Base-by-base conservation (phyloP, 2,329 filamentous ascomycete species). In the Hortaea werneckii region DNA sequence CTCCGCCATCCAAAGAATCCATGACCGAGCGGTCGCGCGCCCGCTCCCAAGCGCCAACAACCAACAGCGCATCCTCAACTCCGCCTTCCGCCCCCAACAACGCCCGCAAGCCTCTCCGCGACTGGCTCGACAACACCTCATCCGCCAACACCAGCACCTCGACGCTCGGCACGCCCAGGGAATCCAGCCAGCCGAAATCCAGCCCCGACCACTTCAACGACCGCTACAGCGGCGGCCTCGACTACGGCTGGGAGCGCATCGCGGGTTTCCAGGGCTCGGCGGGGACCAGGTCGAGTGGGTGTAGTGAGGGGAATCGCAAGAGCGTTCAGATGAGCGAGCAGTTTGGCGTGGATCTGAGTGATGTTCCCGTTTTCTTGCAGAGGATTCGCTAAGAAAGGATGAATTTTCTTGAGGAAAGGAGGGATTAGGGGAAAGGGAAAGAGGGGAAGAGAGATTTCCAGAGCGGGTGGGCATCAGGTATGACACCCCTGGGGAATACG, bases 281-380 rank as follows among this genome's bases (percentile, higher is more conserved):
- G 2, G 66, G 66, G 1, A 66, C 63, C 9, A 50, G 63, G 29
- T 50, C 45, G 7, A 52, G 38, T 40, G n/a, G 32, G 9, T 35
- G 32, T n/a, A 9, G 2, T 35, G 32, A 35, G 32, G 56, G 54
- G 29, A 56, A 57, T 12, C 50, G 62, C 42, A 67, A 65, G 53
- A 61, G 64, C 39, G 48, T 59, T n/a, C 50, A 57, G 43, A 53
- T 62, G 45, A 57, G 55, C 11, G 54, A 59, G 49, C 54, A 56
- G 8, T 66, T 55, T 49, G 65, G 65, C 2, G 40, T 68, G 29
- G 65, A 67, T 54, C 49, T 68, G 46, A 66, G 64, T 38, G 65
- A 67, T 54, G 58, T 67, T 39, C 65, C 65, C 3, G 60, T 67
- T 2, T 67, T 67, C 46, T 52, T 67, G 52, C 46, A 47, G 53